Evolutionary conservation across 352 stramenopile species (phyloP).

Genomic region (Phytophthora pistaciae): DNA sequence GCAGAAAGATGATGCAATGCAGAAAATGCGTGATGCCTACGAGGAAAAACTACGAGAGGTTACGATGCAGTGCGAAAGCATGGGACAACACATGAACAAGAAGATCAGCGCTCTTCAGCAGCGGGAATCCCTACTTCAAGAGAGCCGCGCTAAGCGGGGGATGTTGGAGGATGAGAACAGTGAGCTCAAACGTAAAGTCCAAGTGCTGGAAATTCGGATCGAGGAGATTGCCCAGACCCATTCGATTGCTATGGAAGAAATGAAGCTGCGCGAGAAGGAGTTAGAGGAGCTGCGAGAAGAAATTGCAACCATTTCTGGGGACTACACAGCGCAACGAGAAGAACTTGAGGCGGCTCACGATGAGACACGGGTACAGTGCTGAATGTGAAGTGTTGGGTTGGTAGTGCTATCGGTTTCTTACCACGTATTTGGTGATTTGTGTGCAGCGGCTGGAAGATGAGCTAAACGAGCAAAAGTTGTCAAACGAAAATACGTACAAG

Average conservation of each 20-base stretch:
- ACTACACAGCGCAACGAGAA: slow-evolving; percentile 74
- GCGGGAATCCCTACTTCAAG: slow-evolving; percentile 74
- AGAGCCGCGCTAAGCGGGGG: slow-evolving; percentile 61
- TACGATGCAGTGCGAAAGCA: slow-evolving; percentile 70
- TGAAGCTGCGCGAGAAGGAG: slow-evolving; percentile 69
- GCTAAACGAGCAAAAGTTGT: slow-evolving; percentile 59
- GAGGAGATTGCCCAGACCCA: slow-evolving; percentile 80
- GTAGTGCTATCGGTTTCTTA: neutral
- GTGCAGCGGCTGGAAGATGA: slow-evolving; percentile 68
- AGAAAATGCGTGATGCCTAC: slow-evolving; percentile 68
- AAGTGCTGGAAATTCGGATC: slow-evolving; percentile 79
- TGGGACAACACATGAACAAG: slow-evolving; percentile 83
- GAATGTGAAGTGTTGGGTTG: neutral
- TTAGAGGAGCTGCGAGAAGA: slow-evolving; percentile 66
- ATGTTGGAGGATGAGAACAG: slow-evolving; percentile 80
- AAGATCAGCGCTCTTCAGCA: slow-evolving; percentile 74
- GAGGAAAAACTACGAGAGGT: slow-evolving; percentile 73
- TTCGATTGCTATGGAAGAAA: slow-evolving; percentile 65
- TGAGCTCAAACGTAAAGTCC: slow-evolving; percentile 79
- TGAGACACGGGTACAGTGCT: slow-evolving; percentile 47
- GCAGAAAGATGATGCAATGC: slow-evolving; percentile 69
- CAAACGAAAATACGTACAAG: slow-evolving; percentile 79
- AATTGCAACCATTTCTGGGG: slow-evolving; percentile 66
- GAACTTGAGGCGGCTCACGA: slow-evolving; percentile 66
- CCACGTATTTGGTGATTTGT: neutral